Evolutionary conservation across 139 green algal species (phyloP).

Genomic region (Zygnema circumcarinatum): DNA sequence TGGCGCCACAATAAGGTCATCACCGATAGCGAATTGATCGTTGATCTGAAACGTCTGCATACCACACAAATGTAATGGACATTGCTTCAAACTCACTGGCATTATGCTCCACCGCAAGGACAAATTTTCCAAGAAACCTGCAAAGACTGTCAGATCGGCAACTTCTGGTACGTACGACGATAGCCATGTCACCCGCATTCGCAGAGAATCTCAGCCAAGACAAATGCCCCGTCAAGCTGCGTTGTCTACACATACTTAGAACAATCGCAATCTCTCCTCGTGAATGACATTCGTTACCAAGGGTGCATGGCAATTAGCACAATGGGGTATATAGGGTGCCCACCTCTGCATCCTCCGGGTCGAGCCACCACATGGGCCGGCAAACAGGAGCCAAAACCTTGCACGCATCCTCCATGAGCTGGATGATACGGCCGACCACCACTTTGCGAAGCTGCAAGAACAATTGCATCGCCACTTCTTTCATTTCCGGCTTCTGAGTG

Average conservation of each 20-base stretch:
- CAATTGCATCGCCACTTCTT: background rate
- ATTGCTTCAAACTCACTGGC: too few species aligned
- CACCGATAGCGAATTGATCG: constrained; percentile 72
- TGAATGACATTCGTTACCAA: too few species aligned
- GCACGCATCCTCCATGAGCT: constrained; percentile 59
- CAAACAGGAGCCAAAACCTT: constrained; percentile 68
- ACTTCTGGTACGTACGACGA: too few species aligned
- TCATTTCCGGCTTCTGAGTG: too few species aligned
- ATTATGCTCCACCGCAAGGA: constrained; percentile 3
- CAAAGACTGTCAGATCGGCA: too few species aligned
- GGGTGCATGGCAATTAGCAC: too few species aligned
- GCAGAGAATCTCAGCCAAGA: too few species aligned
- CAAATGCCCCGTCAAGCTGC: too few species aligned
- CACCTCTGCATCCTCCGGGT: constrained; percentile 65
- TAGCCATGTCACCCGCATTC: too few species aligned
- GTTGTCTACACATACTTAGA: too few species aligned
- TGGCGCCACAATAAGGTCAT: constrained; percentile 74
- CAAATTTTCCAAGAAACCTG: background rate
- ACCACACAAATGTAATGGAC: background rate
- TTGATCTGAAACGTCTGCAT: constrained; percentile 68
- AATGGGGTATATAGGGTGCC: background rate
- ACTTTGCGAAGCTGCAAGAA: constrained; percentile 46
- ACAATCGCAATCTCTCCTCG: too few species aligned
- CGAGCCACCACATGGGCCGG: constrained; percentile 75
- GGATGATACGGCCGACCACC: constrained; percentile 28